Evolutionary conservation across 1,139 yeast genomes (phyloP), one percentile per base, ranked within the genome.

Genomic region (Sugiyamaella sp.): DNA sequence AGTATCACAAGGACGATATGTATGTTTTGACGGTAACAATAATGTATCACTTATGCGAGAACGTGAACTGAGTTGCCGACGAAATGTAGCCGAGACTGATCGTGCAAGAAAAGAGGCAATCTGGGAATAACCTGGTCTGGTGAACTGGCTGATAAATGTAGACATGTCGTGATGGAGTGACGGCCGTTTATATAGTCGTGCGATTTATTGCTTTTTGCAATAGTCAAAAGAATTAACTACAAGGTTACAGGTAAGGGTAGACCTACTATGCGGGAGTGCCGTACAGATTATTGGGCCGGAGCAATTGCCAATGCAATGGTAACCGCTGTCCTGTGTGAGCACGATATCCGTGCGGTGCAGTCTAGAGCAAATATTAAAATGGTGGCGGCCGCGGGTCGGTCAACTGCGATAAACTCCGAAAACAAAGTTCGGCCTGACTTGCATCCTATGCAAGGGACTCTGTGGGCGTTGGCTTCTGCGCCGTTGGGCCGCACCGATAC

Each of bases 401-500:
- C 14, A 29, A n/a, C n/a, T n/a, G n/a, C n/a, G n/a, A n/a, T n/a
- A n/a, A 4, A 12, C n/a, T 29, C 4, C n/a, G 8, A 29, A 12
- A 10, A 29, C 8, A 10, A 5, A 10, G 35, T 12, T 6, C 35
- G 4, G 8, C 35, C 14, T 12, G n/a, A 29, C 14, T 4, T 12
- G 35, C 8, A 29, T 29, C 35, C 4, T 29, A 29, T 29, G 35
- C 35, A 29, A 29, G 35, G 35, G 35, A 29, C 35, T 24, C n/a
- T 29, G 35, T 29, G 35, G 35, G 35, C 35, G n/a, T 14, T 8
- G 8, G 35, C 35, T 8, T 20, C 14, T 35, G 21, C 12, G 21
- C 39, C 47, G 47, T 43, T 46, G 49, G 14, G 49, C 49, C 49
- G 43, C 49, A 46, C 49, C 22, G 14, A 46, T 46, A 46, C 49